These are phyloP conservation scores for Echria macrotheca DNA, from an alignment of 495 filamentous ascomycete genomes.

Conservation along the genomic window DNA sequence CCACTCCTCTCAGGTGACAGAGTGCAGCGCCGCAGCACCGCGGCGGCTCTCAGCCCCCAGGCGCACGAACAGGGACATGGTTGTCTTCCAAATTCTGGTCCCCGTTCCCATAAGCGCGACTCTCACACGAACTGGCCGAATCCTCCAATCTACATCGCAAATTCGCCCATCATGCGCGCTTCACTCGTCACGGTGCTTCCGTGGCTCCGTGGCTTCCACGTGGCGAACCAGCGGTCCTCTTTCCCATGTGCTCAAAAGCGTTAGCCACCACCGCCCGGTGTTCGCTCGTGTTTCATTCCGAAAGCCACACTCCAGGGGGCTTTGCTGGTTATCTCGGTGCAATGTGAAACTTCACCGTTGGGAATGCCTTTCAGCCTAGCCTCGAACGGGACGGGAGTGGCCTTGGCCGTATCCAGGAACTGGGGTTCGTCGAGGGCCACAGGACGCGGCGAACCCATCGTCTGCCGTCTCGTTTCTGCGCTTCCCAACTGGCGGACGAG, in stretches of 20 bases:
- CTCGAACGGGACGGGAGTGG: conserved; percentile 15
- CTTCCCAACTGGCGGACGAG: conserved; percentile 4
- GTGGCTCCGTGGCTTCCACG: conserved; percentile 18
- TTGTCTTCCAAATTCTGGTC: conserved; percentile 6
- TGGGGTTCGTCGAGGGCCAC: conserved; percentile 14
- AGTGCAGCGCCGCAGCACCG: conserved; percentile 4
- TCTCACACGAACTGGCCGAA: conserved; percentile 2
- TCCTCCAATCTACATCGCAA: conserved; percentile 8
- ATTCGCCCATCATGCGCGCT: conserved; percentile 5
- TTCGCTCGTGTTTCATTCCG: conserved; percentile 19
- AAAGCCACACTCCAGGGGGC: background rate
- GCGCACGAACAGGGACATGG: background rate
- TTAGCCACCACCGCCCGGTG: too few relatives aligned
- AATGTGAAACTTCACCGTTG: conserved; percentile 17
- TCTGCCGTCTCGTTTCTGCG: conserved; percentile 18
- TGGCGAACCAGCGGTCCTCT: too few relatives aligned
- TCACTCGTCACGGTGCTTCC: background rate
- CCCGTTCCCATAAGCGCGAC: conserved; percentile 6
- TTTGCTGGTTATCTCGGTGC: conserved; percentile 1
- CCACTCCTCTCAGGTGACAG: background rate
- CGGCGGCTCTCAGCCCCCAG: conserved; percentile 8
- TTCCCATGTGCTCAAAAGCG: too few relatives aligned
- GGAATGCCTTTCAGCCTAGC: conserved; percentile 21
- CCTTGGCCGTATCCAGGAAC: conserved; percentile 22
- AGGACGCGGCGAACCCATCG: background rate